These are phyloP conservation scores for Monilinia fructicola DNA, from an alignment of 2,329 filamentous ascomycete species.

Conservation along the genomic window DNA sequence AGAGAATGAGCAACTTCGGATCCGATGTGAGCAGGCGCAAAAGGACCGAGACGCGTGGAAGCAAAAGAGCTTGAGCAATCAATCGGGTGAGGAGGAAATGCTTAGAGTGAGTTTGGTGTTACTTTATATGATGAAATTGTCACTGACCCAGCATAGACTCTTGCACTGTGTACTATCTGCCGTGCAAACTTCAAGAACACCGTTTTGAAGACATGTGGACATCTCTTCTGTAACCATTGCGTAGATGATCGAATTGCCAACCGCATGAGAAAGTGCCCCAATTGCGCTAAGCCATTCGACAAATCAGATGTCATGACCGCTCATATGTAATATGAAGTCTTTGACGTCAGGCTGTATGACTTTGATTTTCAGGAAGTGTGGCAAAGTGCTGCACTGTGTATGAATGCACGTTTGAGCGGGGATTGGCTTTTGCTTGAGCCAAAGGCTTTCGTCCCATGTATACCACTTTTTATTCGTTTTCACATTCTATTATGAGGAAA, in stretches of 20 bases:
- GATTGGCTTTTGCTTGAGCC: conserved; percentile 28
- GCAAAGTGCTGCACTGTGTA: conserved; percentile 33
- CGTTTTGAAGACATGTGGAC: conserved; percentile 87
- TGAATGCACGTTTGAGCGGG: conserved; percentile 36
- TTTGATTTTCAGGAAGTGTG: conserved; percentile 9
- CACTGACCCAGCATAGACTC: conserved; percentile 53
- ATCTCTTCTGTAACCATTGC: conserved; percentile 89
- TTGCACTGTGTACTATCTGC: conserved; percentile 89
- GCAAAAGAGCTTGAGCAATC: conserved; percentile 76
- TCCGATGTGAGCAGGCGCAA: conserved; percentile 72
- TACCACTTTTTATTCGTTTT: conserved; percentile 23
- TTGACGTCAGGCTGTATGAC: conserved; percentile 24
- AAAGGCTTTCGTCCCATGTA: conserved; percentile 18
- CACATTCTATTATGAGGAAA: conserved; percentile 7
- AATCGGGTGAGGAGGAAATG: conserved; percentile 79
- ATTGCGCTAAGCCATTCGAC: conserved; percentile 89
- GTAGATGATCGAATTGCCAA: conserved; percentile 87
- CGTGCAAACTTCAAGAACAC: conserved; percentile 93
- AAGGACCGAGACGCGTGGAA: conserved; percentile 87
- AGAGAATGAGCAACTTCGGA: conserved; percentile 77
- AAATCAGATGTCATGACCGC: conserved; percentile 83
- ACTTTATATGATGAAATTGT: conserved; percentile 28
- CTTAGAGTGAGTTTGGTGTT: conserved; percentile 69
- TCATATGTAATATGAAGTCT: conserved; percentile 47
- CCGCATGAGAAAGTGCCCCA: conserved; percentile 91